Base-by-base conservation (phyloP, 352 stramenopile species). In the Thraustotheca clavata region DNA sequence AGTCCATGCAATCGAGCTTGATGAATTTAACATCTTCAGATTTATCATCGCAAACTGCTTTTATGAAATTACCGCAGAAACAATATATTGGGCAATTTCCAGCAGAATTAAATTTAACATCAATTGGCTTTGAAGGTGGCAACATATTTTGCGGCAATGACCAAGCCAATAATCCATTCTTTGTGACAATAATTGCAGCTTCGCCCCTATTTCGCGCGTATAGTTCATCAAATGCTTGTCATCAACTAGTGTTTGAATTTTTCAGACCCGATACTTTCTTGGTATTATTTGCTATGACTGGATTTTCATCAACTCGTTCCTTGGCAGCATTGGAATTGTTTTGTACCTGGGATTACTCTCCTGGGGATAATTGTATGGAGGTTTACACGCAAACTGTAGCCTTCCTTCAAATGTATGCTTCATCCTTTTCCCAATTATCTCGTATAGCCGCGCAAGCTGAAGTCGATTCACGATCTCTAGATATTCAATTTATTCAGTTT, bases 141-240 rank as follows among this genome's bases (percentile, higher is more conserved):
- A 52, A 61, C 34, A 12, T 61, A n/a, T 12, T 61, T 8, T 61
- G 52, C 52, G 52, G 52, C 18, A 32, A 57, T 38, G 52, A 61
- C 14, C 31, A 39, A 20, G 20, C 52, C 8, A 14, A 24, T 18
- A 20, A 16, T 20, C 38, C 38, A 16, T 18, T 43, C 38, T 18
- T 18, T 20, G 16, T 43, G 16, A 18, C 16, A 20, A 43, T 43
- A 16, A 43, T 43, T 43, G 38, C 20, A 16, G 38, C 38, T 16
- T 43, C 38, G 20, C 38, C 38, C 16, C 16, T 43, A 16, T 43
- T 43, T 43, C 38, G 38, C 38, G 38, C 38, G 20, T 43, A 18
- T 43, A 43, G 38, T 20, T 18, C 38, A 16, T 18, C 38, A 43
- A 43, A 43, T 20, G 38, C 38, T 20, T 43, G 38, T 43, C 38